Base-by-base conservation (phyloP, 2,329 filamentous ascomycete genomes). In the Neocatenulostroma microsporum region DNA sequence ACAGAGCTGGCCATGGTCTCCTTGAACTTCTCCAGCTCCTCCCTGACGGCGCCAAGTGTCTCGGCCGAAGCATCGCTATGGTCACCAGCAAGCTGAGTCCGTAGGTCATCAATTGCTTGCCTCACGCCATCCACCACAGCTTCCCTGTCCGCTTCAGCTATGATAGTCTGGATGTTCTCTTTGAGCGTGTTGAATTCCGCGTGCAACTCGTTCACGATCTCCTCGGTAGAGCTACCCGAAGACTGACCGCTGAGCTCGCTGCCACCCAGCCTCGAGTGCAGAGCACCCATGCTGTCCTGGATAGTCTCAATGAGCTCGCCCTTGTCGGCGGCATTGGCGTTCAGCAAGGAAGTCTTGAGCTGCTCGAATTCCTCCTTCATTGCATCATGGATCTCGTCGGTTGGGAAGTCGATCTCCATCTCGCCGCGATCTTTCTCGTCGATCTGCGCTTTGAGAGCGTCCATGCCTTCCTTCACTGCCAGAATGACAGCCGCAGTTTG, bases 361-460 rank as follows among this genome's bases (percentile, higher is more conserved):
- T 85, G 80, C 45, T 91, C 84, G 33, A 94, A 82, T 53, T 93
- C 85, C 26, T 78, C 77, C 55, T 82, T 83, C 58, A 94, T 79
- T 34, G 84, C 76, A 41, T 85, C 80, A 25, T 80, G 71, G 39
- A 70, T 62, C 26, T 69, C 68, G 12, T 69, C 64, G 32, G 55
- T 60, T 12, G 44, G 44, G 23, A 40, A 42, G 2, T 57, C 51
- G 2, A 62, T 61, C 4, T 57, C 53, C 25, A 61, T 55, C 36
- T 53, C 23, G 42, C 43, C 17, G 40, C 72, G 65, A n/a, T 60
- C 64, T 15, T 46, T 39, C 24, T 48, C 46, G 11, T 49, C 45
- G 27, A 47, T 40, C 11, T 56, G 51, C 4, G 42, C 29, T 35
- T 56, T 57, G 8, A 58, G 42, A 15, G 44, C 46, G n/a, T 57